Percentiles rank a stretch among this genome's conserved stretches.
phyloP scores from a whole-genome alignment of 192 early-diverging fungal species.

The Geranomyces variabilis region DNA sequence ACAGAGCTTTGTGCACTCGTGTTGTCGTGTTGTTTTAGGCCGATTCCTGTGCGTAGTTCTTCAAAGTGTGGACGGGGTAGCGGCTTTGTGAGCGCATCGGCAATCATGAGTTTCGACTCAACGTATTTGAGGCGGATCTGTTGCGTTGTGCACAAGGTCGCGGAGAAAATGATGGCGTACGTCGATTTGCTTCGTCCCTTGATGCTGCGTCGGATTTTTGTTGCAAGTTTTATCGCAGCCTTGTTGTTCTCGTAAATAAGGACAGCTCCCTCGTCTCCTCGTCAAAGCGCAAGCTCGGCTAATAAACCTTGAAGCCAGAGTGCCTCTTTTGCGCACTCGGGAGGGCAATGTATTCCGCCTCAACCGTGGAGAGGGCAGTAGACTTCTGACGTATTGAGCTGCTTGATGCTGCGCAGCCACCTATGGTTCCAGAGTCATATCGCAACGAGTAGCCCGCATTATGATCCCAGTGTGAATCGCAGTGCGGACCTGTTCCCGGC shows the following conservation, averaged over 20 bases:
- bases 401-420: too few relatives aligned
- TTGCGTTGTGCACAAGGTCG: slow-evolving; percentile 18
- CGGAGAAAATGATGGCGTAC: slow-evolving; percentile 51
- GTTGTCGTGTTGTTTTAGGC: too few relatives aligned
- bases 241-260: slow-evolving; percentile 7
- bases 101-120: not conserved
- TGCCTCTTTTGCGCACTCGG: slow-evolving; percentile 11
- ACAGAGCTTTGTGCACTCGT: too few relatives aligned
- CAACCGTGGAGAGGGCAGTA: too few relatives aligned
- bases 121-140: slow-evolving; percentile 20
- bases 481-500: too few relatives aligned
- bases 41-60: not conserved
- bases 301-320: slow-evolving; percentile 9
- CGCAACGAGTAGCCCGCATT: too few relatives aligned
- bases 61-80: not conserved
- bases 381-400: too few relatives aligned
- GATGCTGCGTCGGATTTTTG: too few relatives aligned
- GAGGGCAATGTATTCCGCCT: too few relatives aligned
- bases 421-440: too few relatives aligned
- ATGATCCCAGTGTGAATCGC: too few relatives aligned
- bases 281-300: not conserved
- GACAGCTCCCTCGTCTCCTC: not conserved
- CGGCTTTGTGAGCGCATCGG: not conserved
- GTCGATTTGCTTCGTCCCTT: too few relatives aligned
- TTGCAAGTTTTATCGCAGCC: slow-evolving; percentile 27